Conservation (phyloP, 371 early-diverging fungal species). For the Mucor saturninus region DNA sequence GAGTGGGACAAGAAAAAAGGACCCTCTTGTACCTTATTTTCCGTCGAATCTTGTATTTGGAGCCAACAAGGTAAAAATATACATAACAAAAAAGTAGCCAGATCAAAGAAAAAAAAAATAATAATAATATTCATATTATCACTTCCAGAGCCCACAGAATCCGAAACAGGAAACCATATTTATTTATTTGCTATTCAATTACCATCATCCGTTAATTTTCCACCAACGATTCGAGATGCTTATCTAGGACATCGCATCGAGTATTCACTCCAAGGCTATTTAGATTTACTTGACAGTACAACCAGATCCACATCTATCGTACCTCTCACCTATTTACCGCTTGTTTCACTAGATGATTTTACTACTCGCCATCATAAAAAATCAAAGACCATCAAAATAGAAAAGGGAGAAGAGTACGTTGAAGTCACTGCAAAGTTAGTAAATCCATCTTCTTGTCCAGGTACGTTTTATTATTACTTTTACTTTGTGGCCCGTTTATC, state of each 20-base stretch:
- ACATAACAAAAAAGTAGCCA: not conserved
- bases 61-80: not conserved
- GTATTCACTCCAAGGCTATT: constrained; percentile 43
- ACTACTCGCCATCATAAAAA: not conserved
- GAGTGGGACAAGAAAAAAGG: constrained; percentile 27
- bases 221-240: constrained; percentile 43
- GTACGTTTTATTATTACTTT: constrained; percentile 25
- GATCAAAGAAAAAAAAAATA: not conserved
- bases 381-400: constrained; percentile 17
- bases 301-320: constrained; percentile 23
- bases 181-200: constrained; percentile 52
- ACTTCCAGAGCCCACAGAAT: constrained; percentile 2
- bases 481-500: constrained; percentile 12
- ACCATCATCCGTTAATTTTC: constrained; percentile 44
- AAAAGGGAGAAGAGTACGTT: constrained; percentile 25
- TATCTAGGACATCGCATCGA: constrained; percentile 42
- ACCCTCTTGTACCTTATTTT: constrained; percentile 24
- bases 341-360: constrained; percentile 27
- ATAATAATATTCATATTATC: not conserved
- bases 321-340: constrained; percentile 43
- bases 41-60: constrained; percentile 41
- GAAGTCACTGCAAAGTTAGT: constrained; percentile 37
- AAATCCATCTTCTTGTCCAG: constrained; percentile 49
- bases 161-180: constrained; percentile 40
- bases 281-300: constrained; percentile 17